Conservation (phyloP, 495 filamentous ascomycete genomes). For the Neurospora africana region DNA sequence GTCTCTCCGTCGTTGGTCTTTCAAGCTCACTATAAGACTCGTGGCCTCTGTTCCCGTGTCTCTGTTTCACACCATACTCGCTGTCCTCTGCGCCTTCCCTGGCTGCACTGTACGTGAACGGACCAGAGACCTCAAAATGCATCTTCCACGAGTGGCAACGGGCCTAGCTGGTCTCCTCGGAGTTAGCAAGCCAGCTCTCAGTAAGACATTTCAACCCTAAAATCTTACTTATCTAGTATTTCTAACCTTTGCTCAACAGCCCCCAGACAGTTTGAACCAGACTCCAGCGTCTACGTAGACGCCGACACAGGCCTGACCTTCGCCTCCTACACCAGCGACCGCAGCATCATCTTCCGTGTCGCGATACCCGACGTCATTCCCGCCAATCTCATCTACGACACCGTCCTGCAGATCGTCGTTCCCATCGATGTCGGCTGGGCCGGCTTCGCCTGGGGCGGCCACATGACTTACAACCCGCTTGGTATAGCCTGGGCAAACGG, state of each 20-base stretch:
- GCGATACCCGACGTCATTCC: constrained; percentile 28
- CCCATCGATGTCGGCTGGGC: constrained; percentile 33
- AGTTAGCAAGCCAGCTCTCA: constrained; percentile 9
- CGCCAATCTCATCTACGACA: constrained; percentile 26
- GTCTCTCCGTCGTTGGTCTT: neutral
- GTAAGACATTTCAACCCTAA: neutral
- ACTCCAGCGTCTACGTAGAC: constrained; percentile 26
- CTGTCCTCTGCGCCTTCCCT: neutral
- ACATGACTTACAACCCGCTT: constrained; percentile 39
- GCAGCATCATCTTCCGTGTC: constrained; percentile 28
- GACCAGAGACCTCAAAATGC: constrained; percentile 11
- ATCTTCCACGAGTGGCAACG: constrained; percentile 6
- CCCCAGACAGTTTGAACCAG: constrained; percentile 22
- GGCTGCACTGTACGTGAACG: neutral
- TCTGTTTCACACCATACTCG: neutral
- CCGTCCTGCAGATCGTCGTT: constrained; percentile 30
- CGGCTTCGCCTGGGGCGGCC: constrained; percentile 36
- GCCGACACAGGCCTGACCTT: constrained; percentile 32
- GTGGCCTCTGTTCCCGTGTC: neutral
- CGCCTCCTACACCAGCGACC: constrained; percentile 28
- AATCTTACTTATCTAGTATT: no score
- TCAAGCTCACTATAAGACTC: constrained; percentile 1
- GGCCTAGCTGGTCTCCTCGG: constrained; percentile 16
- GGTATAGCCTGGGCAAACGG: constrained; percentile 35
- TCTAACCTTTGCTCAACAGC: constrained; percentile 3